Percentiles rank a stretch among this genome's conserved stretches.
Evolutionary conservation across 371 early-diverging fungal species (phyloP).

Genomic region (Haplosporangium sp.): DNA sequence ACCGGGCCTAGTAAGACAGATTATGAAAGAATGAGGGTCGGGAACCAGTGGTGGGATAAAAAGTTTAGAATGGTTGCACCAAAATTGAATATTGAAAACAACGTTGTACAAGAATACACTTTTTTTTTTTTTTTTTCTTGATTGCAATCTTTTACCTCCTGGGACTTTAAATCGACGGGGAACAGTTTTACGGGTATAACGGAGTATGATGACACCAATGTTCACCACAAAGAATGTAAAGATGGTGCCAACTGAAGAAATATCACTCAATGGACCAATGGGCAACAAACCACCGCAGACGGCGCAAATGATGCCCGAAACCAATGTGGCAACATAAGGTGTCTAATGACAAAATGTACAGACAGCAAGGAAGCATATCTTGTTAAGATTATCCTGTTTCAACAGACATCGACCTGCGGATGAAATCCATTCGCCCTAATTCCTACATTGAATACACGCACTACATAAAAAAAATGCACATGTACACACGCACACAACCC

Average conservation of each 20-base stretch:
- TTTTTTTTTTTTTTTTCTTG: not conserved
- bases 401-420: no score
- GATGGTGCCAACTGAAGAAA: constrained; percentile 89
- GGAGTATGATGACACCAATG: constrained; percentile 79
- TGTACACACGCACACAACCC: no score
- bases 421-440: no score
- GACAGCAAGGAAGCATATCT: not conserved
- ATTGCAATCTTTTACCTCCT: constrained; percentile 60
- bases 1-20: constrained; percentile 12
- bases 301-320: constrained; percentile 77
- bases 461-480: no score
- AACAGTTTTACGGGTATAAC: constrained; percentile 78
- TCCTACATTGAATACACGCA: no score
- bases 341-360: constrained; percentile 61
- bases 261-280: constrained; percentile 83
- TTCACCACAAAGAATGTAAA: constrained; percentile 89
- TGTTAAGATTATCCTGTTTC: not conserved
- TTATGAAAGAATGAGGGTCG: not conserved
- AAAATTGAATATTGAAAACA: no score
- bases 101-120: no score
- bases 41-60: no score
- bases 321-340: constrained; percentile 77
- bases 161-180: constrained; percentile 85
- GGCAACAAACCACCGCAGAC: constrained; percentile 81
- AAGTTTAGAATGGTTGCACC: no score